Base-by-base conservation (phyloP, 108 stramenopile species). In the Licmophora abbreviata region DNA sequence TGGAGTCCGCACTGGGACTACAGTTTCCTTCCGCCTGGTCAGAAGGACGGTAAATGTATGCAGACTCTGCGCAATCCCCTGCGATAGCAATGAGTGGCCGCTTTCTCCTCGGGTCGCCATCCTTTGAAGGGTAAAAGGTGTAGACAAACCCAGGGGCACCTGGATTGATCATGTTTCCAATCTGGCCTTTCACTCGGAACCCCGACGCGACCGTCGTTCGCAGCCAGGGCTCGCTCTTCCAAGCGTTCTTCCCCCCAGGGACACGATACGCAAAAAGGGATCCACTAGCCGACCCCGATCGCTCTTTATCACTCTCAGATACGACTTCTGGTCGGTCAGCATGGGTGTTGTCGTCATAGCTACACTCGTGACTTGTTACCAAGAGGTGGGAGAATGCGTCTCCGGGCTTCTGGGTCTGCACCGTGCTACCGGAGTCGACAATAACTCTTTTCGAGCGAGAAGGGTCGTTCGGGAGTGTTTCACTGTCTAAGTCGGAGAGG, bases 61-160 rank as follows among this genome's bases (percentile, higher is more conserved):
- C 94, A 21, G 94, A 81, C 54, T 95, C 93, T n/a, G 93, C 85
- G 52, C 96, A 94, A 59, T 97, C 96, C 21, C 95, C 95, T 1
- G 95, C 88, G 1, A 97, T 54, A 21, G 85, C 87, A 60, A 97
- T 95, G 73, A 94, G 55, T 1, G 93, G 95, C n/a, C 88, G 86
- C 51, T 64, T 59, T 17, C 54, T 50, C 0, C 24, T 27, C 29
- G 11, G 17, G 1, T 30, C n/a, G 6, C 28, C 27, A 25, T 75
- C 54, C 31, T 71, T 70, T 29, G 64, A 63, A 6, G 93, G 92
- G 53, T 91, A 91, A 65, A 97, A 97, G 10, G 92, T 66, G 65
- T 97, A 97, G 1, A 77, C 79, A 61, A 97, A 95, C 15, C 96
- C 96, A 9, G 96, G 96, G 2, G 92, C 91, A 7, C 96, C 96